Conservation (phyloP, 768 basidiomycete genomes). For the Lactifluus rugatus region DNA sequence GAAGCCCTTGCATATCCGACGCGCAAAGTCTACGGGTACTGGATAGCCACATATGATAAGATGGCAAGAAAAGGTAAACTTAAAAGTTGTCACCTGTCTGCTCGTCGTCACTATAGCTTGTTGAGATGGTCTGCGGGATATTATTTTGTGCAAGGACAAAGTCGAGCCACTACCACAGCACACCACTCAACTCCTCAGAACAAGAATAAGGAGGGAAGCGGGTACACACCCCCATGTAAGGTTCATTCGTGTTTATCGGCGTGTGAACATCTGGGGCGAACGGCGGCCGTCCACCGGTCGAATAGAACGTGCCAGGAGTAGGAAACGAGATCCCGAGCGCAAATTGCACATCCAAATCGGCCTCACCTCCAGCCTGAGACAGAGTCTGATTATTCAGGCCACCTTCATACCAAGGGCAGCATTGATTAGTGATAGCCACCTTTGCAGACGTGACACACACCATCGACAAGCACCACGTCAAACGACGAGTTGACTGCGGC, state of each 20-base stretch:
- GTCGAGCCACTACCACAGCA: constrained; percentile 47
- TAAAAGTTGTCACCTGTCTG: no score
- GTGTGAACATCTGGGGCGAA: constrained; percentile 14
- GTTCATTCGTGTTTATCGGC: constrained; percentile 36
- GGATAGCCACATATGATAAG: not conserved
- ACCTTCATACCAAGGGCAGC: constrained; percentile 23
- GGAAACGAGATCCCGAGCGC: constrained; percentile 57
- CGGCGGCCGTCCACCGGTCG: constrained; percentile 48
- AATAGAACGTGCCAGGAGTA: constrained; percentile 48
- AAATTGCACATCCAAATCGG: constrained; percentile 59
- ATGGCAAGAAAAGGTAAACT: constrained; percentile 30
- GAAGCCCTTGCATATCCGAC: constrained; percentile 48
- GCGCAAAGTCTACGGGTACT: constrained; percentile 52
- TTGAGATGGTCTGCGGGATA: constrained; percentile 54
- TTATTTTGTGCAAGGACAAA: constrained; percentile 38
- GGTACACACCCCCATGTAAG: constrained; percentile 34
- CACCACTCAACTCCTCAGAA: not conserved
- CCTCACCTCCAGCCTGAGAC: constrained; percentile 50
- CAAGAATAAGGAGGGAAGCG: not conserved
- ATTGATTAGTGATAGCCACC: not conserved
- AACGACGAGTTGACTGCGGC: constrained; percentile 36
- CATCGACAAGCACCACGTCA: constrained; percentile 44
- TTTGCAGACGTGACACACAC: constrained; percentile 24
- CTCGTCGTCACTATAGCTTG: constrained; percentile 65
- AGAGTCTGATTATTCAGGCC: constrained; percentile 50